Evolutionary conservation across 2,329 filamentous ascomycete genomes (phyloP).

Genomic region (Aureobasidium sp.): DNA sequence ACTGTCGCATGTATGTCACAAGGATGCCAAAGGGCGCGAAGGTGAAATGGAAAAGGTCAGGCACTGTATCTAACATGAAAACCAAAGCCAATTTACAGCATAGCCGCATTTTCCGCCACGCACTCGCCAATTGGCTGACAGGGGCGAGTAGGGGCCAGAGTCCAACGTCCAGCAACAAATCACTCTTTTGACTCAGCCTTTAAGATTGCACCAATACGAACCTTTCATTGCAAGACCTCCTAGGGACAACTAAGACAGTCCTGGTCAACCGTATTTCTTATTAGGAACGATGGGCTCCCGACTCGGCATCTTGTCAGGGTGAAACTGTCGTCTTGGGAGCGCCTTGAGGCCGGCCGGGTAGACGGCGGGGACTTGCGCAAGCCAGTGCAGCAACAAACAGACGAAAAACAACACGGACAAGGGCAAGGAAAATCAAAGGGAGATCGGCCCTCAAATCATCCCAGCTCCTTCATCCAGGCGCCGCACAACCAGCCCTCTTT

Average conservation of each 20-base stretch:
- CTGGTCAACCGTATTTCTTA: constrained; percentile 1
- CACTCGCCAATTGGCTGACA: neutral
- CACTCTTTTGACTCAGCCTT: neutral
- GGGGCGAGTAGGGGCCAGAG: constrained; percentile 13
- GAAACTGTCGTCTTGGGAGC: constrained; percentile 1
- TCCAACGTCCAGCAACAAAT: constrained; percentile 6
- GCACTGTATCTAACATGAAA: constrained; percentile 14
- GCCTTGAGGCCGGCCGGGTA: neutral
- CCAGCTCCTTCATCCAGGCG: neutral
- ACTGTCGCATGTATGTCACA: constrained; percentile 16
- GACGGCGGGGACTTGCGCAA: neutral
- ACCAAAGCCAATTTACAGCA: constrained; percentile 2
- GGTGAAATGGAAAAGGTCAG: neutral
- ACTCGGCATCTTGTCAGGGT: neutral
- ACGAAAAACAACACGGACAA: constrained; percentile 1
- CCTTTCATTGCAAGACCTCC: neutral
- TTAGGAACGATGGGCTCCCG: neutral
- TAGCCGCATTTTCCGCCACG: constrained; percentile 13
- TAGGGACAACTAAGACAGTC: constrained; percentile 5
- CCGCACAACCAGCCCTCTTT: constrained; percentile 1
- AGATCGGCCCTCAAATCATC: constrained; percentile 15
- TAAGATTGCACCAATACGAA: constrained; percentile 13
- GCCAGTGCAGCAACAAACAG: neutral
- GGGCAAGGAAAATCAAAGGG: constrained; percentile 2
- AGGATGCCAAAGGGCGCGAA: constrained; percentile 12